Conservation (phyloP, 2,329 filamentous ascomycete genomes). For the Blastomyces parvus region DNA sequence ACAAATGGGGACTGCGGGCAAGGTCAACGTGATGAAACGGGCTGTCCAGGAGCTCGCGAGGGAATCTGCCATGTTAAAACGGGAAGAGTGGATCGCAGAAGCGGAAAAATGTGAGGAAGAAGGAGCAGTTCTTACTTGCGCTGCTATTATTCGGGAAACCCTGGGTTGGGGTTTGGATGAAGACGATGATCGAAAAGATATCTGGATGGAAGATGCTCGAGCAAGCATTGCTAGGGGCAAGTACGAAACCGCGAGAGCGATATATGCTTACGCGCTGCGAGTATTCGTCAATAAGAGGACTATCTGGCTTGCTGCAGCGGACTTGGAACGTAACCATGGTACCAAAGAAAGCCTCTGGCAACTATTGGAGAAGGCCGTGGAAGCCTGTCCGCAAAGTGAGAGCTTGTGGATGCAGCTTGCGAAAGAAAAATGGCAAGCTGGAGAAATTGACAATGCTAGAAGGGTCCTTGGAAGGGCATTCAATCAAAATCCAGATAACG, state of each 20-base stretch:
- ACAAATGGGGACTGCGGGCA: constrained; percentile 72
- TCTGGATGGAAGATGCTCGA: constrained; percentile 90
- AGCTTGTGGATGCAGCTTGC: constrained; percentile 93
- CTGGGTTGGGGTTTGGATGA: constrained; percentile 89
- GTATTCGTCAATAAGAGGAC: constrained; percentile 82
- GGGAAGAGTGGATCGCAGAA: constrained; percentile 93
- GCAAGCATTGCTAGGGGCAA: constrained; percentile 68
- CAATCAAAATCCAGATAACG: constrained; percentile 90
- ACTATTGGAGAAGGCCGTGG: constrained; percentile 84
- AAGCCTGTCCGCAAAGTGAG: constrained; percentile 83
- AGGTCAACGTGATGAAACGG: constrained; percentile 89
- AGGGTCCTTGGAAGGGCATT: constrained; percentile 81
- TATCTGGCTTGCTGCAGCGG: constrained; percentile 82
- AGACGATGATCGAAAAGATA: constrained; percentile 90
- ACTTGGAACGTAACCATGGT: constrained; percentile 84
- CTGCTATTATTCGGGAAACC: constrained; percentile 83
- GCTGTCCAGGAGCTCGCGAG: constrained; percentile 80
- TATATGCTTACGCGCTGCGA: constrained; percentile 81
- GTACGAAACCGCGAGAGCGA: constrained; percentile 85
- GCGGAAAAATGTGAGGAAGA: constrained; percentile 93
- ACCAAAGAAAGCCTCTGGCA: constrained; percentile 72
- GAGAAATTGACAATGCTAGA: constrained; percentile 77
- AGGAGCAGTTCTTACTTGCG: constrained; percentile 75
- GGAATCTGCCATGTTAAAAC: constrained; percentile 91
- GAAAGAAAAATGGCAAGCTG: constrained; percentile 85